Evolutionary conservation across 192 early-diverging fungal genomes (phyloP).

Genomic region (Linnemannia zychae): DNA sequence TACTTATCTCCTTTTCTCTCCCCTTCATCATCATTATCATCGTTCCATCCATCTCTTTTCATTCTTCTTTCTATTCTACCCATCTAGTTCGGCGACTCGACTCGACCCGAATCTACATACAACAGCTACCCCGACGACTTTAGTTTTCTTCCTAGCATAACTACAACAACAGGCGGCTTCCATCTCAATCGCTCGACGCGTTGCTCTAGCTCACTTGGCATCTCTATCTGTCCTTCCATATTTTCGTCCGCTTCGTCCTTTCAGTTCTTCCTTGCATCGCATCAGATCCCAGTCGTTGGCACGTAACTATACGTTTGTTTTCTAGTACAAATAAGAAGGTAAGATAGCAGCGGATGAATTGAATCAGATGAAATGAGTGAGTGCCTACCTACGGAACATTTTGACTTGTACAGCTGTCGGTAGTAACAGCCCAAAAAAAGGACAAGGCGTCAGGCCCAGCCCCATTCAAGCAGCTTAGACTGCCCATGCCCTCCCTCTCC

Average conservation of each 20-base stretch:
- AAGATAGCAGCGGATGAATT: not conserved
- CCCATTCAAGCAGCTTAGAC: not conserved
- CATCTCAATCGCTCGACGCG: not conserved
- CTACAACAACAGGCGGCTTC: not conserved
- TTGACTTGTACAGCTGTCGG: not conserved
- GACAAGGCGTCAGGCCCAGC: not conserved
- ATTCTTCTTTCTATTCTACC: not conserved
- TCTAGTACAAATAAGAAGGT: conserved; percentile 1
- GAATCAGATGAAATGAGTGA: not conserved
- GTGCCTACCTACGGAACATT: too few relatives aligned
- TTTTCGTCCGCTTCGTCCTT: not conserved
- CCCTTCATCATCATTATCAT: not conserved
- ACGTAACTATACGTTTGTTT: not conserved
- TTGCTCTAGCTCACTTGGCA: not conserved
- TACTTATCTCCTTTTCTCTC: not conserved
- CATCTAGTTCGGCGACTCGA: not conserved
- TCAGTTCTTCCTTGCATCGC: not conserved
- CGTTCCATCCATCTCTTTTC: not conserved
- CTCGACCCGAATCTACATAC: not conserved
- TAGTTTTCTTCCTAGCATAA: not conserved
- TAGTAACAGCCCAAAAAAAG: not conserved
- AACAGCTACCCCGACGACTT: not conserved
- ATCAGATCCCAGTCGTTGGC: not conserved
- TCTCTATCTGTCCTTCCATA: not conserved
- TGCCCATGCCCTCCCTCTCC: not conserved